phyloP scores from a whole-genome alignment of 1,284 basidiomycete genomes.

The Caloboletus firmus region DNA sequence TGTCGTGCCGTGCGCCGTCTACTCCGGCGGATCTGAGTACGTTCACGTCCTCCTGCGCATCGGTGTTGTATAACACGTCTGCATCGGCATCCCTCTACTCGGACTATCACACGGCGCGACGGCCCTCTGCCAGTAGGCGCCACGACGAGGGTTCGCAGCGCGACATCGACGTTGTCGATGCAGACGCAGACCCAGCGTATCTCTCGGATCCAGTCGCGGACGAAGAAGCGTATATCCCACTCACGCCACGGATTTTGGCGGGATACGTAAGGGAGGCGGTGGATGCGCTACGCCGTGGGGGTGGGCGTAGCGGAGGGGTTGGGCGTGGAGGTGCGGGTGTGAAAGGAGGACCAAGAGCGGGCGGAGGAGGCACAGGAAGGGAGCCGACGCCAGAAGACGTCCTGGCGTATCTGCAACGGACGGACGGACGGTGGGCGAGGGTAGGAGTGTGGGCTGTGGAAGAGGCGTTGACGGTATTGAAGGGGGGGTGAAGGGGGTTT shows the following conservation, averaged over 20 bases:
- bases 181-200: constrained; percentile 43
- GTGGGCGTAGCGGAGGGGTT: constrained; percentile 9
- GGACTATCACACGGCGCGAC: constrained; percentile 24
- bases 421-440: constrained; percentile 62
- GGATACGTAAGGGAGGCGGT: constrained; percentile 49
- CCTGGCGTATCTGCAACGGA: constrained; percentile 42
- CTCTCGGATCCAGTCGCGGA: constrained; percentile 58
- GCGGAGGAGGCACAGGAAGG: background rate
- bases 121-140: background rate
- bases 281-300: constrained; percentile 28
- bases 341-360: background rate
- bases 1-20: background rate
- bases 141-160: background rate
- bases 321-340: constrained; percentile 12
- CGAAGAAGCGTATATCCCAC: constrained; percentile 60
- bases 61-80: constrained; percentile 15
- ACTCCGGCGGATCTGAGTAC: background rate
- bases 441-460: constrained; percentile 62
- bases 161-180: constrained; percentile 8
- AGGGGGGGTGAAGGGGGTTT: too few relatives aligned
- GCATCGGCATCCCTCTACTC: constrained; percentile 27
- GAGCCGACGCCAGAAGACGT: constrained; percentile 51
- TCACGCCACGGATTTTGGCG: constrained; percentile 53
- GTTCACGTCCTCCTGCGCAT: background rate
- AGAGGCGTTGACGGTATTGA: constrained; percentile 45